Base-by-base conservation (phyloP, 768 basidiomycete genomes). In the Amanita subjunquillea region DNA sequence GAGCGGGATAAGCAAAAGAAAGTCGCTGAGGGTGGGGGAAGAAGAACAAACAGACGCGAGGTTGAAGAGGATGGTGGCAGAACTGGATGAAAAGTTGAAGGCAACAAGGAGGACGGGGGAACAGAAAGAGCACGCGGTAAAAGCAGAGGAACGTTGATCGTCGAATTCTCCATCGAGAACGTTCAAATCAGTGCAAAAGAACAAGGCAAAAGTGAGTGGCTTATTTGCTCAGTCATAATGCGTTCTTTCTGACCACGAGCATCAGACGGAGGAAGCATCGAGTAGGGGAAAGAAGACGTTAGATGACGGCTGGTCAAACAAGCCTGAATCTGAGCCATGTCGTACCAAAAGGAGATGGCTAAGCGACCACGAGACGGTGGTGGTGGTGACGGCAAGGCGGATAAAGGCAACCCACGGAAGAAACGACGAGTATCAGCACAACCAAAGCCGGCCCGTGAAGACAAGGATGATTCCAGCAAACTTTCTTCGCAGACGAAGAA, bases 81-180 rank as follows among this genome's bases (percentile, higher is more conserved):
- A 27, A 6, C 6, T 27, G 27, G 50, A 58, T 49, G 27, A 6
- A 70, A 79, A 69, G 12, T 68, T 79, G 44, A 79, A 81, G 62
- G 76, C 79, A 58, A 65, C 83, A 57, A 81, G 25, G 80, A 83
- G 60, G 66, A 70, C 15, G 76, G 77, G 56, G 75, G 73, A 48
- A 79, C 79, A 46, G 78, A 77, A 22, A 63, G 8, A 36, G 59
- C 38, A 76, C 23, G 23, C 23, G 4, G 70, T 53, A 74, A 69
- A 54, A 68, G 65, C 13, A 72, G 71, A 41, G 79, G 73, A 37
- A 70, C 71, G 15, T 67, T 96, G 56, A 85, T 94, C 59, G 80
- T 92, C n/a, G 94, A 98, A 69, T 96, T 96, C 67, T 93, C 91
- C 37, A 91, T 97, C 48, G 93, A 97, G 71, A 97, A 97, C 61